A percentile compares a stretch with the other conserved stretches of the same genome.
Evolutionary conservation across 169 alveolate species (phyloP).

Genomic region (Perkinsus olseni): DNA sequence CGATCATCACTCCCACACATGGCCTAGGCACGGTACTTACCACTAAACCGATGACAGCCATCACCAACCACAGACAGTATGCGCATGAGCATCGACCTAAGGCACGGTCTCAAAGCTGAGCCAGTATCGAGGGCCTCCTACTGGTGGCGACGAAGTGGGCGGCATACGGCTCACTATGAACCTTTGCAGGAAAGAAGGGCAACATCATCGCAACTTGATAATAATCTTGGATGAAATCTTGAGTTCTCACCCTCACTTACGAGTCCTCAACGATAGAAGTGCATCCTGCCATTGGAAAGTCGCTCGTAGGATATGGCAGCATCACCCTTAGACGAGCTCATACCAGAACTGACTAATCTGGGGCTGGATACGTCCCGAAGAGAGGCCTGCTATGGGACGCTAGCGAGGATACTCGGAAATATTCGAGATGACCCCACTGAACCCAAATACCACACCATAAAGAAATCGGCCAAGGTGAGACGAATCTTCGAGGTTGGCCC

Average conservation of each 20-base stretch:
- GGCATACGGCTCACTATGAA: background rate
- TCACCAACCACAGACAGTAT: background rate
- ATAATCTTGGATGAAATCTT: background rate
- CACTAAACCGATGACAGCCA: background rate
- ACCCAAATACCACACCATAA: background rate
- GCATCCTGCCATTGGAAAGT: background rate
- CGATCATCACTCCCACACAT: no score
- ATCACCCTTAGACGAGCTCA: background rate
- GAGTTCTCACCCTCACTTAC: background rate
- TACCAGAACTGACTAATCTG: background rate
- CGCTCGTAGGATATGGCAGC: background rate
- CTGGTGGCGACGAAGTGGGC: background rate
- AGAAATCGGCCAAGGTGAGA: background rate
- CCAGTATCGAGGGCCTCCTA: background rate
- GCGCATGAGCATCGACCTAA: background rate
- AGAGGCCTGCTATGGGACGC: background rate
- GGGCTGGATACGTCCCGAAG: background rate
- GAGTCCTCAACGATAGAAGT: background rate
- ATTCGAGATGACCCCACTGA: background rate
- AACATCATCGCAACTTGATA: background rate
- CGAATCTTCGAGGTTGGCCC: background rate
- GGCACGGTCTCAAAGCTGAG: background rate
- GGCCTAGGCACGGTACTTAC: no score
- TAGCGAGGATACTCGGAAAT: background rate
- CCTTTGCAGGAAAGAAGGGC: background rate